Evolutionary conservation across 306 rosid species (phyloP), one percentile per base, ranked within the genome.

Genomic region (Geum urbanum): DNA sequence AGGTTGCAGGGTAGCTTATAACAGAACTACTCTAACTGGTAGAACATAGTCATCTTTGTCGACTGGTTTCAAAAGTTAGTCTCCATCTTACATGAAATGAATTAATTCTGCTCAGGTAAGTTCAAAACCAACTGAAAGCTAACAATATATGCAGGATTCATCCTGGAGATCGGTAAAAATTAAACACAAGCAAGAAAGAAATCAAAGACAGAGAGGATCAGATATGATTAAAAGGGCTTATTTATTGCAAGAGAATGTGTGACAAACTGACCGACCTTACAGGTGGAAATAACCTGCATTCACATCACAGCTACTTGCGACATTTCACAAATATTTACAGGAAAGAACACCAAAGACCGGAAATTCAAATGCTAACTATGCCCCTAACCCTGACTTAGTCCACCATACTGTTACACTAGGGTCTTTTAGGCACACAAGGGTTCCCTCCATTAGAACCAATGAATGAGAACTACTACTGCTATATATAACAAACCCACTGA

Each of bases 281-380:
- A 84, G 84, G 91, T 47, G 50, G 77, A 43, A 54, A 79, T 59
- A 6, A 77, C 87, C 89, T 75, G 86, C 72, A 77, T 78, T 19
- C 79, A 73, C 76, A 72, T 67, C 73, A 77, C 14, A 45, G 83
- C 86, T 80, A 79, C 84, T 79, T 76, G 3, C 37, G 77, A 55
- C 66, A 32, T 74, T 63, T 71, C 77, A 56, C 76, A 44, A 71
- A 77, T 88, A 89, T 89, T 80, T 91, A 87, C 92, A 85, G 56
- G 69, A 74, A 76, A 80, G 76, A 87, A 70, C 71, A 69, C 83
- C 85, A 80, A 80, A 80, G 49, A 88, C 86, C 95, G 52, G 74
- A 74, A 3, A 79, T 59, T 66, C 50, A 75, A 79, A 73, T 77
- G 65, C 85, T 61, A 72, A 73, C 60, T 27, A 54, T 16, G 67